These are phyloP conservation scores for Ophiostoma perfectum DNA, from an alignment of 2,329 filamentous ascomycete genomes.

Conservation along the genomic window DNA sequence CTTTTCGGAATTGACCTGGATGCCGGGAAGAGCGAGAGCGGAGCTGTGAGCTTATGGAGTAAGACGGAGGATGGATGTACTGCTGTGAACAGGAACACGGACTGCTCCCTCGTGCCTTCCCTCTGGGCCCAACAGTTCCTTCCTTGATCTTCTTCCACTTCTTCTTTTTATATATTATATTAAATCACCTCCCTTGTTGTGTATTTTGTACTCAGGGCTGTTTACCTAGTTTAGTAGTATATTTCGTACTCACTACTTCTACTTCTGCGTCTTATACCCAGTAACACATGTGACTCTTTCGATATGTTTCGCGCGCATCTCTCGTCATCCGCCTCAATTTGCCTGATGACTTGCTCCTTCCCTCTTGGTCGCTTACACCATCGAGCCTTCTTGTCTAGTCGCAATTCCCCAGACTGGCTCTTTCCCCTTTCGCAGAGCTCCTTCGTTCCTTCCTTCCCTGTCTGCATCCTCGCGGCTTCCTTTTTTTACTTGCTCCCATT, in stretches of 20 bases:
- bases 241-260: too few relatives aligned
- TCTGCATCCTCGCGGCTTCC: neutral
- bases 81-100: neutral
- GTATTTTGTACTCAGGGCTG: too few relatives aligned
- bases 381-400: neutral
- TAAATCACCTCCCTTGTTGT: too few relatives aligned
- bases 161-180: neutral
- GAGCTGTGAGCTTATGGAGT: neutral
- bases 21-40: slow-evolving; percentile 6
- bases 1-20: neutral
- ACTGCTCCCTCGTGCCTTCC: neutral
- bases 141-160: neutral
- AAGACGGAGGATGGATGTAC: neutral
- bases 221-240: too few relatives aligned
- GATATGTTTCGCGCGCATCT: too few relatives aligned
- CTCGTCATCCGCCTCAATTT: neutral
- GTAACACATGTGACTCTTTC: too few relatives aligned
- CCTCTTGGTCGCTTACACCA: slow-evolving; percentile 3
- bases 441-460: neutral
- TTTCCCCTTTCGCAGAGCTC: neutral
- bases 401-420: neutral
- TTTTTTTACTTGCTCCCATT: slow-evolving; percentile 4
- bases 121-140: neutral
- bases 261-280: too few relatives aligned
- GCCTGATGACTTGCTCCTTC: neutral